Conservation (phyloP, 1,139 yeast genomes). For the Diutina rugosa region DNA sequence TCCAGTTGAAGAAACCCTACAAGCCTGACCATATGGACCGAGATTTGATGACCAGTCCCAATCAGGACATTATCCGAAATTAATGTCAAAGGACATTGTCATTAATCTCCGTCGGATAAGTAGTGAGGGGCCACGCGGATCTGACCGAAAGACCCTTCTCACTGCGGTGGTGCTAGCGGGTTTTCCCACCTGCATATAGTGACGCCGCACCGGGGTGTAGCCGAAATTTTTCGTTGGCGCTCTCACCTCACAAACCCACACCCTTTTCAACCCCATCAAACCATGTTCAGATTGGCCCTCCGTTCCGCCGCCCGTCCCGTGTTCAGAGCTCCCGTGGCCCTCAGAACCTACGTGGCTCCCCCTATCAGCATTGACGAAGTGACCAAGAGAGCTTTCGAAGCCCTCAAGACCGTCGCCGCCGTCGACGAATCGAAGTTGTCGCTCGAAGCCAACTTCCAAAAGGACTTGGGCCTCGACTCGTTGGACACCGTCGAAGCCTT, state of each 20-base stretch:
- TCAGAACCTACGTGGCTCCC: conserved; percentile 25
- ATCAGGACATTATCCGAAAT: no score
- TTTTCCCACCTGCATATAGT: neutral
- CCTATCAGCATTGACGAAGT: conserved; percentile 37
- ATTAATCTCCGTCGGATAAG: neutral
- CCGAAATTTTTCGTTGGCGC: neutral
- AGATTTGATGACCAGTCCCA: no score
- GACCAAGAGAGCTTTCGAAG: conserved; percentile 34
- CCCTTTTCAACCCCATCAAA: conserved; percentile 2
- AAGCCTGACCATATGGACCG: no score
- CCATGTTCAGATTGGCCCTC: conserved; percentile 16
- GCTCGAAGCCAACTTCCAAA: conserved; percentile 35
- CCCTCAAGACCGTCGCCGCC: conserved; percentile 38
- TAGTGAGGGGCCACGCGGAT: no score
- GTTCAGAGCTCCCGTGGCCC: conserved; percentile 14
- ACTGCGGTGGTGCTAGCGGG: neutral
- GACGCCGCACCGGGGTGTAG: neutral
- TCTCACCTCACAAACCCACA: neutral
- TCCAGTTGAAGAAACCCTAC: no score
- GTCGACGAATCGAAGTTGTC: conserved; percentile 32
- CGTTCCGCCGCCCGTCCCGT: conserved; percentile 23
- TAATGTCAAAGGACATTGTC: no score
- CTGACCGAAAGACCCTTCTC: no score
- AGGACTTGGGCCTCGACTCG: conserved; percentile 59
- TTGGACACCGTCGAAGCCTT: conserved; percentile 60